A percentile compares a stretch with the other conserved stretches of the same genome.
These are phyloP conservation scores for Chlorella sp. DNA, from an alignment of 139 green algal genomes.

Conservation along the genomic window DNA sequence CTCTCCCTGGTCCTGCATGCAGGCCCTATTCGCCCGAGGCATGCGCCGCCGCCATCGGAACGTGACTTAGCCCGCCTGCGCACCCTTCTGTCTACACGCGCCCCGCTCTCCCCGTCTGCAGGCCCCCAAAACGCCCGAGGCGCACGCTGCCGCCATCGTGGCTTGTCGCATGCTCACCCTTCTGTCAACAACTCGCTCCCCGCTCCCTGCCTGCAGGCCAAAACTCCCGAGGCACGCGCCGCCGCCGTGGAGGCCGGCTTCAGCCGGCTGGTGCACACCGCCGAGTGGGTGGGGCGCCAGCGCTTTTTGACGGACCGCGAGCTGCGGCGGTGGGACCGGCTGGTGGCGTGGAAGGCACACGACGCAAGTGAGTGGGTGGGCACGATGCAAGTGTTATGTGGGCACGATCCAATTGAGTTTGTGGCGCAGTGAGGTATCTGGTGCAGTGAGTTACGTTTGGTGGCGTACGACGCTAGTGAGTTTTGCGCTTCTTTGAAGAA, in stretches of 20 bases:
- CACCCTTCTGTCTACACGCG: no score
- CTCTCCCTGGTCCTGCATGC: no score
- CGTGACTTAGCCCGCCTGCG: background rate
- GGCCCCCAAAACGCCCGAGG: no score
- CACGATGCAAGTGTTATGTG: no score
- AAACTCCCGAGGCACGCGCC: background rate
- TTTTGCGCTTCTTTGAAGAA: no score
- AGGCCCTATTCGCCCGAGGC: background rate
- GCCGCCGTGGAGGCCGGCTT: slow-evolving; percentile 26
- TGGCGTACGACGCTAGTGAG: slow-evolving; percentile 37
- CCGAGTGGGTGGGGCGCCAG: slow-evolving; percentile 3
- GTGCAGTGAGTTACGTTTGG: no score
- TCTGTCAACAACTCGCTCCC: background rate
- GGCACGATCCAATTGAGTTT: no score
- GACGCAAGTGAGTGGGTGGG: background rate
- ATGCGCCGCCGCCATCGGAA: slow-evolving; percentile 20
- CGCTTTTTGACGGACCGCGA: slow-evolving; percentile 15
- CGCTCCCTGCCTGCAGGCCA: background rate
- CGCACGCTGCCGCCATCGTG: no score
- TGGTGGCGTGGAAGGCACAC: slow-evolving; percentile 52
- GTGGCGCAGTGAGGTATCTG: no score
- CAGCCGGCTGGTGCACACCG: slow-evolving; percentile 9
- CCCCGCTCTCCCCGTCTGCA: no score
- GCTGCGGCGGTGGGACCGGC: slow-evolving; percentile 44
- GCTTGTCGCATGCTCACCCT: no score